phyloP scores from a whole-genome alignment of 352 stramenopile genomes.

The Globisporangium apiculatum region DNA sequence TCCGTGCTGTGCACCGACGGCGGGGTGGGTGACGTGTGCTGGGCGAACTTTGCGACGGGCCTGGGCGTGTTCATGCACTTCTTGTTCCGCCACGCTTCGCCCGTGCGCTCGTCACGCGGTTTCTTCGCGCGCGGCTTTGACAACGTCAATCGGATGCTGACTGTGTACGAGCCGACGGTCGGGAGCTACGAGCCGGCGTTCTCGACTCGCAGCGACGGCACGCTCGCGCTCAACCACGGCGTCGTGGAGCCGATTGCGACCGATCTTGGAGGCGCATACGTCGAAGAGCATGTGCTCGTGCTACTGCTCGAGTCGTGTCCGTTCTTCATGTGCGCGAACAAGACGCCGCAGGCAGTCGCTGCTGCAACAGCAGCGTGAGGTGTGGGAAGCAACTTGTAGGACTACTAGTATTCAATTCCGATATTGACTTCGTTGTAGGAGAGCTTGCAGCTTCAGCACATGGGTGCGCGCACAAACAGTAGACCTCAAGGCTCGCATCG shows the following conservation, averaged over 20 bases:
- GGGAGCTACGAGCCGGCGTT: background rate
- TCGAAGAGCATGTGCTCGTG: conserved; percentile 1
- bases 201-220: background rate
- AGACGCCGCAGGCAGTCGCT: background rate
- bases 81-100: conserved; percentile 41
- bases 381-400: too few relatives aligned
- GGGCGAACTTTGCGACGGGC: conserved; percentile 56
- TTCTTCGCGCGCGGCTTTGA: conserved; percentile 70
- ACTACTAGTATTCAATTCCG: too few relatives aligned
- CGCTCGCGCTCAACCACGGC: conserved; percentile 2
- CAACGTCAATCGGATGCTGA: conserved; percentile 56
- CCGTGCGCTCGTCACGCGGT: conserved; percentile 32
- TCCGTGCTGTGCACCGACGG: conserved; percentile 43
- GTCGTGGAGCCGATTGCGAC: conserved; percentile 3
- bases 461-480: too few relatives aligned
- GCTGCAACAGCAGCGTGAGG: background rate
- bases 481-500: too few relatives aligned
- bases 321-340: conserved; percentile 8
- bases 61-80: conserved; percentile 60
- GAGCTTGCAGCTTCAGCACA: too few relatives aligned
- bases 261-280: conserved; percentile 7
- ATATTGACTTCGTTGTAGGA: too few relatives aligned
- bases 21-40: conserved; percentile 37
- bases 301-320: conserved; percentile 6
- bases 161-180: conserved; percentile 22